Evolutionary conservation across 2,329 filamentous ascomycete species (phyloP).

Genomic region (Nigrospora oryzae): DNA sequence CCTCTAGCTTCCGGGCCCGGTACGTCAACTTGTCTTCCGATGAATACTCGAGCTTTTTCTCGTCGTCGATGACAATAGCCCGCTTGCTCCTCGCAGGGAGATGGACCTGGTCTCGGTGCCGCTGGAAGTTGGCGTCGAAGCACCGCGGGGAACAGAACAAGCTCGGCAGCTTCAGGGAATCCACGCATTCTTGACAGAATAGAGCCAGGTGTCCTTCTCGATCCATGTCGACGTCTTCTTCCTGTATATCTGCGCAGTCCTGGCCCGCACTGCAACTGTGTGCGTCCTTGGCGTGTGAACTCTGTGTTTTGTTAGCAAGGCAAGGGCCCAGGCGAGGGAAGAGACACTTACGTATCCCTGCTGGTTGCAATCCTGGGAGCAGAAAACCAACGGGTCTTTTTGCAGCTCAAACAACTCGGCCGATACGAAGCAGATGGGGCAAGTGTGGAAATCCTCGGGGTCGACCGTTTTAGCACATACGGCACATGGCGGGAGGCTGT

Average conservation of each 20-base stretch:
- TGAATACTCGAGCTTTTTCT: constrained; percentile 14
- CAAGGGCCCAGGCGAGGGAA: background rate
- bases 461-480: constrained; percentile 27
- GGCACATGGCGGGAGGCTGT: constrained; percentile 28
- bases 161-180: constrained; percentile 22
- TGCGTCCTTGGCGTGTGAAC: constrained; percentile 25
- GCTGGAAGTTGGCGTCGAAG: constrained; percentile 29
- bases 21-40: constrained; percentile 14
- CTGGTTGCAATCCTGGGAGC: constrained; percentile 31
- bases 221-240: constrained; percentile 30
- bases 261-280: constrained; percentile 33
- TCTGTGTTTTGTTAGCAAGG: constrained; percentile 22
- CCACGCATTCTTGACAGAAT: constrained; percentile 32
- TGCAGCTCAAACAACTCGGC: constrained; percentile 24
- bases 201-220: constrained; percentile 21
- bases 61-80: constrained; percentile 15
- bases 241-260: constrained; percentile 27
- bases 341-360: constrained; percentile 29
- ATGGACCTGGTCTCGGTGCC: constrained; percentile 27
- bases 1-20: constrained; percentile 16
- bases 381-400: constrained; percentile 31
- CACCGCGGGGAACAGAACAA: constrained; percentile 34
- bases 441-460: constrained; percentile 28
- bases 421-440: constrained; percentile 35
- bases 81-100: constrained; percentile 16